These are phyloP conservation scores for Neurospora intermedia DNA, from an alignment of 495 filamentous ascomycete species.

Conservation along the genomic window DNA sequence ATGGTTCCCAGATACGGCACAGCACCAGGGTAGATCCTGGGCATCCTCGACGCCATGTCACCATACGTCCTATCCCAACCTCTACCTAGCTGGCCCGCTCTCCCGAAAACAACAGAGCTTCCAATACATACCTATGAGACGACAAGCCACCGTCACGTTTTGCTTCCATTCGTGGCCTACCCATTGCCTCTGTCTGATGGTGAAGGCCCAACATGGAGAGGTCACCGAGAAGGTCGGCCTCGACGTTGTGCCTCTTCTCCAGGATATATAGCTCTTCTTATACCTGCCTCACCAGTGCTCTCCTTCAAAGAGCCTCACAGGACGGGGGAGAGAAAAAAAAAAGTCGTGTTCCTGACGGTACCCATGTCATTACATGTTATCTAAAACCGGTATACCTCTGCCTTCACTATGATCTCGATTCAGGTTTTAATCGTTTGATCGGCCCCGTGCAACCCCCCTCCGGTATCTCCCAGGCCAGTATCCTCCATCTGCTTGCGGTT, in stretches of 20 bases:
- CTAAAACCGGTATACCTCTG: background rate
- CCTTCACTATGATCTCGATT: background rate
- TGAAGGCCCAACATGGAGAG: background rate
- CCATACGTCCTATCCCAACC: background rate
- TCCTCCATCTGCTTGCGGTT: background rate
- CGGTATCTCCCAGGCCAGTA: background rate
- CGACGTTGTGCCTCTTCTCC: background rate
- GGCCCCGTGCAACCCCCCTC: background rate
- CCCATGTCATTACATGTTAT: background rate
- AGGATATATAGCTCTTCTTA: background rate
- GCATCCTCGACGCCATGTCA: background rate
- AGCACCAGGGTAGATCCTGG: background rate
- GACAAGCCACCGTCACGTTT: background rate
- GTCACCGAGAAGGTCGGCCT: background rate
- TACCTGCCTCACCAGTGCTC: background rate
- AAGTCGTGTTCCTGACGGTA: background rate
- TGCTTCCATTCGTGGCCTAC: background rate
- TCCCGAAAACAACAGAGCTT: background rate
- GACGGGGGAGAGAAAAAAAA: background rate
- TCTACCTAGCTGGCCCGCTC: background rate
- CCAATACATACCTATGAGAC: background rate
- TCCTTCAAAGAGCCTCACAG: background rate
- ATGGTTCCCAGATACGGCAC: background rate
- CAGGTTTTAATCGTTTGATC: background rate
- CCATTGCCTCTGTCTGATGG: background rate